These are phyloP conservation scores for Leptographium galeiforme DNA, from an alignment of 2,329 filamentous ascomycete species.

Conservation along the genomic window DNA sequence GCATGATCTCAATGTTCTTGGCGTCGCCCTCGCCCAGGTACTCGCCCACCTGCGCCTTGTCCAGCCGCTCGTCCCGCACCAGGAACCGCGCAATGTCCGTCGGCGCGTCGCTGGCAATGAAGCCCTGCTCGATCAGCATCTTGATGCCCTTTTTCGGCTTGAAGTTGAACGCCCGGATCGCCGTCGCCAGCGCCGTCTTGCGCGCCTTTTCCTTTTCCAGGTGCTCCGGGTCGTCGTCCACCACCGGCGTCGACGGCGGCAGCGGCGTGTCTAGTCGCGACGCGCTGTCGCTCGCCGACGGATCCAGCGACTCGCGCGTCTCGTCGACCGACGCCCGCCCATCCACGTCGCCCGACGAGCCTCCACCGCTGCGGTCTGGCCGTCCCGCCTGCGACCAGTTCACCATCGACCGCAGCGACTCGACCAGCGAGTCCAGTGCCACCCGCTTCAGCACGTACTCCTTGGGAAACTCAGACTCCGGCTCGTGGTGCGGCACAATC, in stretches of 20 bases:
- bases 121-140: slow-evolving; percentile 66
- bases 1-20: slow-evolving; percentile 94
- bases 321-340: slow-evolving; percentile 39
- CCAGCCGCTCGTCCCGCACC: slow-evolving; percentile 64
- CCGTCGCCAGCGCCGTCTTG: slow-evolving; percentile 84
- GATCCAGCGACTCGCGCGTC: slow-evolving; percentile 65
- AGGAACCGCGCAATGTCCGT: slow-evolving; percentile 78
- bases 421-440: slow-evolving; percentile 76
- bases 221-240: slow-evolving; percentile 84
- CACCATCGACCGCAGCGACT: slow-evolving; percentile 77
- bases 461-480: slow-evolving; percentile 61
- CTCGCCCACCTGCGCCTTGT: slow-evolving; percentile 88
- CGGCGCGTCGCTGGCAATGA: slow-evolving; percentile 68
- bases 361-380: slow-evolving; percentile 43
- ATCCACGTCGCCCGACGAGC: slow-evolving; percentile 29
- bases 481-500: slow-evolving; percentile 46
- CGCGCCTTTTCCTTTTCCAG: slow-evolving; percentile 90
- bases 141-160: slow-evolving; percentile 94
- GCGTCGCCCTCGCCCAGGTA: slow-evolving; percentile 88
- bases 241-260: slow-evolving; percentile 19
- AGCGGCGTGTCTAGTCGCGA: slow-evolving; percentile 44
- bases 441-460: slow-evolving; percentile 89
- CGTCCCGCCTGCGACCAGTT: slow-evolving; percentile 67
- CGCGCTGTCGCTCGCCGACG: slow-evolving; percentile 42
- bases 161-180: slow-evolving; percentile 88